A percentile compares a stretch with the other conserved stretches of the same genome.
Conservation (phyloP, 179 eudicot genomes). For the Nepenthes alata region DNA sequence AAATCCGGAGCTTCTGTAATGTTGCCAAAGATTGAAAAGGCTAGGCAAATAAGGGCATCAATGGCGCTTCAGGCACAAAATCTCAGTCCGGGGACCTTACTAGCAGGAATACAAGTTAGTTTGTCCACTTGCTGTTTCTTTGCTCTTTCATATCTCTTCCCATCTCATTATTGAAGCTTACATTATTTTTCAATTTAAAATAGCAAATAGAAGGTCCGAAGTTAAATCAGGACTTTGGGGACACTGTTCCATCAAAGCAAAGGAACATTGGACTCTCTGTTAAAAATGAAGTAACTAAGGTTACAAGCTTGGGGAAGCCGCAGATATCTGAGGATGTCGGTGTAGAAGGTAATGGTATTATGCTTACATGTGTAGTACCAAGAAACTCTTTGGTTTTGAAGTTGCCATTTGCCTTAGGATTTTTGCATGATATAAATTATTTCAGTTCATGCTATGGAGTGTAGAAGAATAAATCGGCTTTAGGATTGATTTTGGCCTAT, state of each 20-base stretch:
- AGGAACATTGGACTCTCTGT: constrained; percentile 24
- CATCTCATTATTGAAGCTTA: not conserved
- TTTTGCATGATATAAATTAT: too few relatives aligned
- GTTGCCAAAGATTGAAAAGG: constrained; percentile 79
- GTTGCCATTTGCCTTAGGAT: too few relatives aligned
- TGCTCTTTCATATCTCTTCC: not conserved
- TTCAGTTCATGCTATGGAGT: too few relatives aligned
- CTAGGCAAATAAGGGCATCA: constrained; percentile 56
- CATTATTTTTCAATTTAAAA: not conserved
- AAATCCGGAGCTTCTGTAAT: constrained; percentile 73
- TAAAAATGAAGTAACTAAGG: constrained; percentile 19
- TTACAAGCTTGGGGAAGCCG: constrained; percentile 15
- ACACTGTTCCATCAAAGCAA: constrained; percentile 81
- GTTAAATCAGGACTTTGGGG: constrained; percentile 58
- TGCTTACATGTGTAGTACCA: too few relatives aligned
- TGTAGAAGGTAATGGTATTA: constrained; percentile 53
- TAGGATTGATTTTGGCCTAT: too few relatives aligned
- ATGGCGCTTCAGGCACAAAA: constrained; percentile 64
- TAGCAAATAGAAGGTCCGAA: constrained; percentile 45
- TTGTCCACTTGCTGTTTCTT: not conserved
- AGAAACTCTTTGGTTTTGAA: too few relatives aligned
- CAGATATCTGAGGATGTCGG: constrained; percentile 25
- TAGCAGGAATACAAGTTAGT: constrained; percentile 41
- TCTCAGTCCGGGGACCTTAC: constrained; percentile 35
- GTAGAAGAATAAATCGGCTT: too few relatives aligned